Evolutionary conservation across 768 basidiomycete species (phyloP), one percentile per base, ranked within the genome.

Genomic region (Russula earlei): DNA sequence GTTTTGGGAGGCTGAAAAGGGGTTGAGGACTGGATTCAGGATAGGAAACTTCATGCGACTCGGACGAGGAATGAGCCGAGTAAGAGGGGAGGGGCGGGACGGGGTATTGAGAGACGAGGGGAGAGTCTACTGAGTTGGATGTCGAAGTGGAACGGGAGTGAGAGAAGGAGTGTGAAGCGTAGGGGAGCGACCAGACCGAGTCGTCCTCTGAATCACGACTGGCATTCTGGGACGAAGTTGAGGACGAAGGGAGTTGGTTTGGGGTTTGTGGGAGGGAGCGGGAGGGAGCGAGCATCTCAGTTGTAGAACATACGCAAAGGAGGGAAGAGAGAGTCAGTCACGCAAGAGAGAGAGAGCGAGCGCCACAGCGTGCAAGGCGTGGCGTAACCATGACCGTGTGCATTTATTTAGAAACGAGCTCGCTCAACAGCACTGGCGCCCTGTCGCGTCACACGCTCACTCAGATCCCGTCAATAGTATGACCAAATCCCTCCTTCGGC

Each of bases 1-100:
- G 37, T 72, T 74, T 47, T 71, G 75, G 56, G 68, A 76, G 65
- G 70, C 72, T 68, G 72, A 77, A 54, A 63, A 68, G 37, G 36
- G 69, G 44, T 62, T 69, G 59, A 60, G 70, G 61, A 45, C 62
- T 57, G 20, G 68, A 67, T 45, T 76, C 74, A 37, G 68, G 68
- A 27, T 62, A 67, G 58, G 69, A 71, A 44, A 63, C 72, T 57
- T 68, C 69, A 42, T 72, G 77, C 61, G 65, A 67, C 49, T 74
- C 75, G 34, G 72, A 74, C 37, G 67, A 69, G 48, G 72, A 70
- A 59, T 71, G 73, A 37, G 69, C 67, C 22, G 74, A 66, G 55
- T 66, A 66, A 11, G 71, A 67, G 56, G 70, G 73, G 48, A 65
- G 63, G 25, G 65, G 65, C 0, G 66, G 66, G 25, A 58, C 62